These are phyloP conservation scores for Plasmopara halstedii DNA, from an alignment of 352 stramenopile genomes.

Conservation along the genomic window DNA sequence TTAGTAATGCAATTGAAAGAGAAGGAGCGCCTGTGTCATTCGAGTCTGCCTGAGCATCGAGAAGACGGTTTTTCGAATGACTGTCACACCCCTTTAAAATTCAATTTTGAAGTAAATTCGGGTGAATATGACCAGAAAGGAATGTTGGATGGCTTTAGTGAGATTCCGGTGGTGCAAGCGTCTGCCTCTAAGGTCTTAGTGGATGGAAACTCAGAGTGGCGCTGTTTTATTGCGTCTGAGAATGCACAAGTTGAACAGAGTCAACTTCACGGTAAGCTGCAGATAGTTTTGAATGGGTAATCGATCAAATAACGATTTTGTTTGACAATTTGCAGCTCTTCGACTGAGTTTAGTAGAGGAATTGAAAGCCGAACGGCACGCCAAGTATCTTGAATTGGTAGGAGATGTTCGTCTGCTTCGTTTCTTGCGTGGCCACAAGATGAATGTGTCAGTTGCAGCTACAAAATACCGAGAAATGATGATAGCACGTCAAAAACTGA, in stretches of 20 bases:
- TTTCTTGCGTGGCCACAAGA: constrained; percentile 67
- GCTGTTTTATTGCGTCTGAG: constrained; percentile 54
- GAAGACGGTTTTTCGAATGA: too few relatives aligned
- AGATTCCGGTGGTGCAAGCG: constrained; percentile 53
- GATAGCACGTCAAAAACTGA: constrained; percentile 41
- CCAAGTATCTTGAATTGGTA: constrained; percentile 42
- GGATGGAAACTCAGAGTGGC: constrained; percentile 54
- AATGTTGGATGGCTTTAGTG: constrained; percentile 27
- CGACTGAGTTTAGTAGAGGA: constrained; percentile 56
- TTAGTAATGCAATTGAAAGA: constrained; percentile 41
- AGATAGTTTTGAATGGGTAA: neutral
- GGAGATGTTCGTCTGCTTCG: constrained; percentile 57
- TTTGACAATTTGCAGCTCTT: constrained; percentile 24
- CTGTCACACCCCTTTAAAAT: neutral
- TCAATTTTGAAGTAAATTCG: constrained; percentile 5
- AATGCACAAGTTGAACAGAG: constrained; percentile 56
- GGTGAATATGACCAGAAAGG: neutral
- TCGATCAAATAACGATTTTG: neutral
- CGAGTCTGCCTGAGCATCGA: constrained; percentile 43
- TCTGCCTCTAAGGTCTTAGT: constrained; percentile 50
- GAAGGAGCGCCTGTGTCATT: constrained; percentile 41
- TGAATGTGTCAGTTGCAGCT: constrained; percentile 55
- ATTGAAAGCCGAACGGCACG: constrained; percentile 26
- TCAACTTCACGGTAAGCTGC: constrained; percentile 39
- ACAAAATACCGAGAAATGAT: constrained; percentile 66